A percentile compares a stretch with the other conserved stretches of the same genome.
phyloP scores from a whole-genome alignment of 2,329 filamentous ascomycete genomes.

The Aureobasidium sp. region DNA sequence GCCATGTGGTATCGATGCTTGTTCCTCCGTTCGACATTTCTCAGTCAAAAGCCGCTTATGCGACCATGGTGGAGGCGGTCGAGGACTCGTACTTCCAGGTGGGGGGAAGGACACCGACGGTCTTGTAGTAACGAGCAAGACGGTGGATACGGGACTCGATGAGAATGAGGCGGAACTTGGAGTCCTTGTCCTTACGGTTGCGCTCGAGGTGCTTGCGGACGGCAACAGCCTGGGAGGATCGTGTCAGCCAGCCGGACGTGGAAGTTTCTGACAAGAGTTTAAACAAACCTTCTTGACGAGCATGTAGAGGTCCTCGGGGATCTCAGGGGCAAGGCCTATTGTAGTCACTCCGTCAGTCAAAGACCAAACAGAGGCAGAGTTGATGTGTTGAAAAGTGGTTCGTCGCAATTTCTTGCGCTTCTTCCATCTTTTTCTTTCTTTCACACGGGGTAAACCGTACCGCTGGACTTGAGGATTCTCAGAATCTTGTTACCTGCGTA shows the following conservation, averaged over 20 bases:
- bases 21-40: not conserved
- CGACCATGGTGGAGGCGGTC: slow-evolving; percentile 88
- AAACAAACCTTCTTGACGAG: slow-evolving; percentile 94
- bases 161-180: slow-evolving; percentile 99
- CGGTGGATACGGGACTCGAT: slow-evolving; percentile 99
- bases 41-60: slow-evolving; percentile 49
- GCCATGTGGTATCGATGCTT: slow-evolving; percentile 7
- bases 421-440: slow-evolving; percentile 17
- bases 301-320: slow-evolving; percentile 99
- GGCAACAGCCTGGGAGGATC: slow-evolving; percentile 63
- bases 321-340: slow-evolving; percentile 94
- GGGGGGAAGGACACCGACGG: slow-evolving; percentile 71
- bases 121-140: slow-evolving; percentile 99
- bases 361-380: slow-evolving; percentile 36
- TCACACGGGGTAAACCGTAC: slow-evolving; percentile 58
- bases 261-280: not conserved
- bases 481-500: slow-evolving; percentile 94
- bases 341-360: slow-evolving; percentile 34
- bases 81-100: slow-evolving; percentile 99
- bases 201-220: slow-evolving; percentile 99
- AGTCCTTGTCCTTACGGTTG: slow-evolving; percentile 99
- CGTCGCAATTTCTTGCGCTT: not conserved
- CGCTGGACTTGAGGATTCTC: slow-evolving; percentile 93
- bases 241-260: not conserved
- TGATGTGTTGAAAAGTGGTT: slow-evolving; percentile 16